These are phyloP conservation scores for Juglanconis sp. DNA, from an alignment of 2,329 filamentous ascomycete genomes.

Conservation along the genomic window DNA sequence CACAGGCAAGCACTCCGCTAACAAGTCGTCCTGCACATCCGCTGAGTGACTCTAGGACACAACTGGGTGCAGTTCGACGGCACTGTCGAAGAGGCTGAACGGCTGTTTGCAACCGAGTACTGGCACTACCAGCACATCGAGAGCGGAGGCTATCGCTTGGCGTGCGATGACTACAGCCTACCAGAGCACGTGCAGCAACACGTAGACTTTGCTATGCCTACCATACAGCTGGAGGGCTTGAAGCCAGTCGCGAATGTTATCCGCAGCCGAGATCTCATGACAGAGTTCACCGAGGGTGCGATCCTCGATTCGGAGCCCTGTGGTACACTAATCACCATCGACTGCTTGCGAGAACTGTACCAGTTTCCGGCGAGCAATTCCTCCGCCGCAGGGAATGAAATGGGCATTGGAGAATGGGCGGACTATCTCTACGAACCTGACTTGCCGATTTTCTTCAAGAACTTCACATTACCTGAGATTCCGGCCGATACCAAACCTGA, in stretches of 20 bases:
- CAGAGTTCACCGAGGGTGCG: not conserved
- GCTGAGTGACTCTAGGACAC: not conserved
- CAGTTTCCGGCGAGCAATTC: slow-evolving; percentile 15
- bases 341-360: slow-evolving; percentile 18
- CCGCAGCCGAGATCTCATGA: not conserved
- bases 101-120: slow-evolving; percentile 7
- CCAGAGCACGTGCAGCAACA: slow-evolving; percentile 5
- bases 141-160: slow-evolving; percentile 1
- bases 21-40: not conserved
- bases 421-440: slow-evolving; percentile 29
- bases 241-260: slow-evolving; percentile 6
- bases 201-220: slow-evolving; percentile 10
- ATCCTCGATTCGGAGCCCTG: not conserved
- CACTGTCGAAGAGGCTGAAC: slow-evolving; percentile 4
- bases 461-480: slow-evolving; percentile 14
- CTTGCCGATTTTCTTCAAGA: slow-evolving; percentile 18
- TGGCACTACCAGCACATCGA: slow-evolving; percentile 8
- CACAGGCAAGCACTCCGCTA: not conserved
- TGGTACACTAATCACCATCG: slow-evolving; percentile 4
- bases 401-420: slow-evolving; percentile 28
- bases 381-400: slow-evolving; percentile 19
- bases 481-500: slow-evolving; percentile 13
- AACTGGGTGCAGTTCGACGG: slow-evolving; percentile 7
- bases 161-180: slow-evolving; percentile 6
- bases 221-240: slow-evolving; percentile 17